phyloP scores from a whole-genome alignment of 2,329 filamentous ascomycete genomes.

The Trichothecium roseum region DNA sequence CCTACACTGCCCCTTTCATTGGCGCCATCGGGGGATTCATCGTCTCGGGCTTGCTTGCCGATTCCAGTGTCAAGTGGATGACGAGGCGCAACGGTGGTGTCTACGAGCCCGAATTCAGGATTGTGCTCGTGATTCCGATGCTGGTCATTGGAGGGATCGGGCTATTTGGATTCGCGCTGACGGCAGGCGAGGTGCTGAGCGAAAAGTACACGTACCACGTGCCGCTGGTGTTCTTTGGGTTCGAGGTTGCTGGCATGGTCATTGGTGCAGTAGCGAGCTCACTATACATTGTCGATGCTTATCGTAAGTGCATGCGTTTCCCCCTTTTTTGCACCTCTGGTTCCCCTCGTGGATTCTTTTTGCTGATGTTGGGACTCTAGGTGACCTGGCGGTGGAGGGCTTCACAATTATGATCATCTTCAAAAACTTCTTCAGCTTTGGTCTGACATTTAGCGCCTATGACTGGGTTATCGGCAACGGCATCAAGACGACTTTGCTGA shows the following conservation, averaged over 20 bases:
- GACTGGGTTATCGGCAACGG: conserved; percentile 65
- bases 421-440: conserved; percentile 89
- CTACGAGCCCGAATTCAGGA: conserved; percentile 86
- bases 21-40: conserved; percentile 71
- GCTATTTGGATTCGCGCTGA: conserved; percentile 76
- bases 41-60: conserved; percentile 63
- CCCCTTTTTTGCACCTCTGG: conserved; percentile 1
- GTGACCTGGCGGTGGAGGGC: conserved; percentile 72
- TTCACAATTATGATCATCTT: conserved; percentile 88
- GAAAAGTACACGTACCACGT: conserved; percentile 58
- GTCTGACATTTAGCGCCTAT: conserved; percentile 73
- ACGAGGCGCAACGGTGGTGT: conserved; percentile 67
- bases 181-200: conserved; percentile 46
- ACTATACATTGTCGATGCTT: conserved; percentile 86
- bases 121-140: conserved; percentile 75
- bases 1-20: conserved; percentile 77
- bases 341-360: not conserved
- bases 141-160: conserved; percentile 68
- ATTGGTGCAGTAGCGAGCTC: conserved; percentile 78
- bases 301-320: conserved; percentile 46
- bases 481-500: conserved; percentile 53
- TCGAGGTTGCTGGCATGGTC: conserved; percentile 84
- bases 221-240: conserved; percentile 71
- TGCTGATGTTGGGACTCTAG: conserved; percentile 25
- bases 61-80: conserved; percentile 60